These are phyloP conservation scores for Heteromeles arbutifolia DNA, from an alignment of 306 rosid genomes.

Conservation along the genomic window DNA sequence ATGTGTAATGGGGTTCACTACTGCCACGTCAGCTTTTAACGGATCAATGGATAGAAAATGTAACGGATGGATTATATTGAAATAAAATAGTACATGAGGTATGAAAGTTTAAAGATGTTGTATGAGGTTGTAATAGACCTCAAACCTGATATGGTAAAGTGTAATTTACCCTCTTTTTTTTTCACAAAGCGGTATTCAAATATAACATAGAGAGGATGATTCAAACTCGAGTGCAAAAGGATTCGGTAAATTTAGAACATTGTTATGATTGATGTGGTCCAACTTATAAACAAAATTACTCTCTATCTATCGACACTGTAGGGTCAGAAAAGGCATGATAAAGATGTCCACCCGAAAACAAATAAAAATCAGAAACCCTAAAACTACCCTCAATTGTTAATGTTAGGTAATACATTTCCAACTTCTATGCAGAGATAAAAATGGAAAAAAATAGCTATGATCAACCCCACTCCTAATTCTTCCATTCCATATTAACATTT, in stretches of 20 bases:
- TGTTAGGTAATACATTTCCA: conserved; percentile 1
- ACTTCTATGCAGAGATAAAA: not conserved
- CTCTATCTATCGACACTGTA: not conserved
- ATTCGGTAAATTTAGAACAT: not conserved
- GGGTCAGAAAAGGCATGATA: not conserved
- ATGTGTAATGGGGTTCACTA: too few species aligned
- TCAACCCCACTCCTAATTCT: not conserved
- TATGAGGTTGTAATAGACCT: too few species aligned
- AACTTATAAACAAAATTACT: not conserved
- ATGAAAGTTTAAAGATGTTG: too few species aligned
- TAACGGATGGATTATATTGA: too few species aligned
- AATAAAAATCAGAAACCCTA: not conserved
- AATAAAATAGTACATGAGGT: too few species aligned
- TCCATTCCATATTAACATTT: not conserved
- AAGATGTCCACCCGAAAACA: not conserved
- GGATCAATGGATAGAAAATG: too few species aligned
- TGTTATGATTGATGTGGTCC: not conserved
- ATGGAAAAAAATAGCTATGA: not conserved
- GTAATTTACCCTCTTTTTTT: too few species aligned
- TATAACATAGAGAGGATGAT: too few species aligned
- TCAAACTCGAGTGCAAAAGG: not conserved
- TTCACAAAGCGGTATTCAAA: too few species aligned
- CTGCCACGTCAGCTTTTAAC: too few species aligned
- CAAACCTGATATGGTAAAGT: too few species aligned
- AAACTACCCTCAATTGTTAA: conserved; percentile 1